phyloP scores from a whole-genome alignment of 345 rosid genomes.

The Brassica nigra region DNA sequence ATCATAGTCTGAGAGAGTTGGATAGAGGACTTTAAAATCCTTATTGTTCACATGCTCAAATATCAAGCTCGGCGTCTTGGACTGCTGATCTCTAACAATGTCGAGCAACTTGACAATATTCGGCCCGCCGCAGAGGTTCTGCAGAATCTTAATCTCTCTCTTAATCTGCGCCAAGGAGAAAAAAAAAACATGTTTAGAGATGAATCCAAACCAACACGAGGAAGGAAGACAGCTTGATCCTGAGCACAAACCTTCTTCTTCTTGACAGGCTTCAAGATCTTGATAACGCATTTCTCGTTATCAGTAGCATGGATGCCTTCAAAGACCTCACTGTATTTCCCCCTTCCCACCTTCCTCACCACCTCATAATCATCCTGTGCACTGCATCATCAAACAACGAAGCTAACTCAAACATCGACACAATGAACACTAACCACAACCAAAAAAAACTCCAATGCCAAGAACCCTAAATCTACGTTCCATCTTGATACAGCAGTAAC shows the following conservation, averaged over 20 bases:
- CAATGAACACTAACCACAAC: neutral
- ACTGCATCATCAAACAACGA: slow-evolving; percentile 47
- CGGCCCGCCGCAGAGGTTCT: slow-evolving; percentile 98
- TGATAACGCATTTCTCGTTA: slow-evolving; percentile 82
- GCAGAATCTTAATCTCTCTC: slow-evolving; percentile 96
- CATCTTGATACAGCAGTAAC: neutral
- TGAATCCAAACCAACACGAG: neutral
- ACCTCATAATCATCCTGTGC: slow-evolving; percentile 96
- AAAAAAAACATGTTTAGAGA: neutral
- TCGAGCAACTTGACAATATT: slow-evolving; percentile 89
- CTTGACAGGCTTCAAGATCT: slow-evolving; percentile 97
- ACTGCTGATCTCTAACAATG: slow-evolving; percentile 97
- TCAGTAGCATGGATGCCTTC: slow-evolving; percentile 87
- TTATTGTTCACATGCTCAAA: slow-evolving; percentile 93
- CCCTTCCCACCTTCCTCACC: slow-evolving; percentile 94
- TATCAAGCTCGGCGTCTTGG: slow-evolving; percentile 89
- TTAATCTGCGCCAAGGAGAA: slow-evolving; percentile 61
- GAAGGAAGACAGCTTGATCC: neutral
- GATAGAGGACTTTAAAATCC: slow-evolving; percentile 93
- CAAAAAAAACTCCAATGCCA: neutral
- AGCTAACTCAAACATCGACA: neutral
- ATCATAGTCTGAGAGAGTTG: slow-evolving; percentile 83
- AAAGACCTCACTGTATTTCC: slow-evolving; percentile 95
- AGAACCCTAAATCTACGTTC: neutral
- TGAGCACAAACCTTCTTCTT: slow-evolving; percentile 80